Evolutionary conservation across 768 basidiomycete species (phyloP).

Genomic region (Phanerochaete carnosa): DNA sequence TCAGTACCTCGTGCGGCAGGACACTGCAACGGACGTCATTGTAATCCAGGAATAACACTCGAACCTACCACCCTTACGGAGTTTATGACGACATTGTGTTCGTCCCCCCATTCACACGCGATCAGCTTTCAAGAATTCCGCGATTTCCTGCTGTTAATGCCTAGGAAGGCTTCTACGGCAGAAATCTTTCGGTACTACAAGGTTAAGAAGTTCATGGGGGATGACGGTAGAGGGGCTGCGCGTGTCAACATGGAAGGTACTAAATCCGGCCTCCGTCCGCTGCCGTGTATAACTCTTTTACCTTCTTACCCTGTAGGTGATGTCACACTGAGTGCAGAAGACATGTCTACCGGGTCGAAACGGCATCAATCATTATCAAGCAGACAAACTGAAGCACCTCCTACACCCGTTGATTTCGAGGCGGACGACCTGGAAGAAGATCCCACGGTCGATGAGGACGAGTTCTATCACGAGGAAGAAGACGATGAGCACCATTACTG

Average conservation of each 20-base stretch:
- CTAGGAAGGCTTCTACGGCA: constrained; percentile 71
- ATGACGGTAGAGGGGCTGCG: constrained; percentile 75
- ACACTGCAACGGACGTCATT: background rate
- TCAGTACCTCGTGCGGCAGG: background rate
- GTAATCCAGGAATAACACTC: constrained; percentile 61
- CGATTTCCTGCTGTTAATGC: constrained; percentile 84
- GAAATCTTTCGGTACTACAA: constrained; percentile 89
- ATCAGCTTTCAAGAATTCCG: constrained; percentile 86
- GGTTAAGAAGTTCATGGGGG: constrained; percentile 60
- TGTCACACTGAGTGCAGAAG: constrained; percentile 74
- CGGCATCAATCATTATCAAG: constrained; percentile 7
- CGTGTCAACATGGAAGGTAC: constrained; percentile 89
- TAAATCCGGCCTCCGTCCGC: constrained; percentile 9
- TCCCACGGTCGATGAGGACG: constrained; percentile 37
- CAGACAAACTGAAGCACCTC: constrained; percentile 9
- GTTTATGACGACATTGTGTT: constrained; percentile 76
- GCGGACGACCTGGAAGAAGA: constrained; percentile 30
- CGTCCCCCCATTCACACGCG: constrained; percentile 62
- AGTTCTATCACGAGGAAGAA: constrained; percentile 42
- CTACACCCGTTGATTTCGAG: constrained; percentile 22
- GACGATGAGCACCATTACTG: constrained; percentile 59
- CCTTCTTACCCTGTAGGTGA: constrained; percentile 50
- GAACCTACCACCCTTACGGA: constrained; percentile 69
- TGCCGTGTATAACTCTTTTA: background rate
- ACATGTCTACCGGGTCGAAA: constrained; percentile 40